Percentiles rank a stretch among this genome's conserved stretches.
These are phyloP conservation scores for Ormosia semicastrata DNA, from an alignment of 306 rosid genomes.

Conservation along the genomic window DNA sequence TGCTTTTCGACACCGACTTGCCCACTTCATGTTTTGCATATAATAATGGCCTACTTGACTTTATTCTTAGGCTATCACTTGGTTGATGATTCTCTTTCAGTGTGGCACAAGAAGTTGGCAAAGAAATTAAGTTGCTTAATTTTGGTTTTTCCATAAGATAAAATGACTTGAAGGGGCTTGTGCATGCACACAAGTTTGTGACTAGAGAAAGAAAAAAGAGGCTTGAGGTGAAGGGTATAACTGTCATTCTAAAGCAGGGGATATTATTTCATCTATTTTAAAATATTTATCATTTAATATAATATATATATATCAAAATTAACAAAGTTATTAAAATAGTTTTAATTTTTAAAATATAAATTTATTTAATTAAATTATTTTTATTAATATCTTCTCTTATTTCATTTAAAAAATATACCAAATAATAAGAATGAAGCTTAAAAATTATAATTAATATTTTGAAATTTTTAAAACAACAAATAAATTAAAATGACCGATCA, in stretches of 20 bases:
- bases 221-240: neutral
- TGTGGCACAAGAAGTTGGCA: neutral
- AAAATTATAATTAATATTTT: too few species aligned
- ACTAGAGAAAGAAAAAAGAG: neutral
- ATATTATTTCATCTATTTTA: too few species aligned
- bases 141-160: neutral
- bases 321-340: too few species aligned
- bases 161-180: neutral
- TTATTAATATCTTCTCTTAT: too few species aligned
- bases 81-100: slow-evolving; percentile 2
- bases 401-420: too few species aligned
- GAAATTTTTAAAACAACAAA: too few species aligned
- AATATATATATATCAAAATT: too few species aligned
- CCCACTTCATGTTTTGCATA: slow-evolving; percentile 24
- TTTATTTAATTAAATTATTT: too few species aligned
- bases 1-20: slow-evolving; percentile 30
- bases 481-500: too few species aligned
- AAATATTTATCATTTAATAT: too few species aligned
- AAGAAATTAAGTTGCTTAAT: neutral
- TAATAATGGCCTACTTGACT: neutral
- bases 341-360: too few species aligned
- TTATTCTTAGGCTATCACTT: slow-evolving; percentile 12
- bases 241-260: neutral
- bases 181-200: neutral
- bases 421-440: too few species aligned